Evolutionary conservation across 2,329 filamentous ascomycete species (phyloP), one percentile per base, ranked within the genome.

Genomic region (Alternaria gansuensis): DNA sequence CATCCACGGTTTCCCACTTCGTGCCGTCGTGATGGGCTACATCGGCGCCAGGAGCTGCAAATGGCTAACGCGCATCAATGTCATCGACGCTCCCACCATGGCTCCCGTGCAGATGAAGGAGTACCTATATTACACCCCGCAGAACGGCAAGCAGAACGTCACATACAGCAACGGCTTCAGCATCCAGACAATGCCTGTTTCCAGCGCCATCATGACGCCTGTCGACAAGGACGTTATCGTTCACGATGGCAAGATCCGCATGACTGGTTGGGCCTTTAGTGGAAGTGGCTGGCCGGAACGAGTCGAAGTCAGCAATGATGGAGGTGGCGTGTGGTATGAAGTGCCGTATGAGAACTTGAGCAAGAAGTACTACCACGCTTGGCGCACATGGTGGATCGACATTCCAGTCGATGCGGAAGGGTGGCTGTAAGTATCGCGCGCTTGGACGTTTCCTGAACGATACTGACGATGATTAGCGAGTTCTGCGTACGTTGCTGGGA

Each of bases 131-230:
- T 92, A 88, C 72, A 86, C 84, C 1, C 86, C 87, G 10, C 88
- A 91, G 71, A 78, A 87, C 0, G 88, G 88, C 10, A 90, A 90
- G 75, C 87, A 90, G 65, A 90, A 90, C 61, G 79, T 82, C 10
- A 79, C 77, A 8, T 83, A 84, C 64, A 85, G 79, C 14, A 85
- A 86, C 44, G 88, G 86, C 0, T 87, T 88, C 60, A 85, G 84
- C 62, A 90, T 89, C 66, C 88, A 91, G 68, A 88, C 90, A 34
- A 91, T 90, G 88, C 88, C 88, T 0, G 88, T 90, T 3, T 85
- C 83, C 45, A 85, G 82, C 14, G 88, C 88, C 21, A 89, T 90
- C 66, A 90, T 90, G 85, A 79, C 83, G 0, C 88, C 88, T 0
- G 79, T 81, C 77, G 82, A 83, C 21, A 87, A 87, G 65, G 82